A percentile compares a stretch with the other conserved stretches of the same genome.
Conservation (phyloP, 495 filamentous ascomycete species). For the Aspergillus baeticus region DNA sequence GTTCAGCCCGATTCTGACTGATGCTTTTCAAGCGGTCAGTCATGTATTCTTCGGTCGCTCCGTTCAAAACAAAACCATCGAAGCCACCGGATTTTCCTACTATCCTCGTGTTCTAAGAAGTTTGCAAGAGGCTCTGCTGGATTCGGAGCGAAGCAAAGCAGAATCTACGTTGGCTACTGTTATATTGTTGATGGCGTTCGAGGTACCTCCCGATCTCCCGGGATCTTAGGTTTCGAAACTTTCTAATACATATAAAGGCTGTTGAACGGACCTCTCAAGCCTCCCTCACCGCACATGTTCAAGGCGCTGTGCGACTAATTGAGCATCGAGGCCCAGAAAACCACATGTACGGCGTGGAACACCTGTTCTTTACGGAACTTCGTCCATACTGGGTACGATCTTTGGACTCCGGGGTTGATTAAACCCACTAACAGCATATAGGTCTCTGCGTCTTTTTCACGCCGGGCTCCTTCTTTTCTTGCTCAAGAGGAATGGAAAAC, state of each 20-base stretch:
- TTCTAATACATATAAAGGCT: constrained; percentile 28
- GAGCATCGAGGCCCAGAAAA: constrained; percentile 47
- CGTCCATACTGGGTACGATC: constrained; percentile 44
- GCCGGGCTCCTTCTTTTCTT: constrained; percentile 36
- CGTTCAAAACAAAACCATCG: constrained; percentile 36
- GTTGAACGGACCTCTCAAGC: constrained; percentile 41
- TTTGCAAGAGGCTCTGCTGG: constrained; percentile 40
- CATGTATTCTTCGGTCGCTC: constrained; percentile 44
- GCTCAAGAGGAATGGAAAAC: constrained; percentile 44
- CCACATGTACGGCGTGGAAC: constrained; percentile 46
- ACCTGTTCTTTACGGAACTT: constrained; percentile 43
- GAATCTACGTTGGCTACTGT: constrained; percentile 46
- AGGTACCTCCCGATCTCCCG: constrained; percentile 22
- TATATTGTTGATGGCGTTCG: constrained; percentile 43
- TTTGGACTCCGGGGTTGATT: background rate
- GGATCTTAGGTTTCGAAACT: background rate
- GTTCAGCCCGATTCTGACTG: constrained; percentile 42
- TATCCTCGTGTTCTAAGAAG: constrained; percentile 41
- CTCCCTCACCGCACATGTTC: constrained; percentile 39
- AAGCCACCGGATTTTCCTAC: constrained; percentile 35
- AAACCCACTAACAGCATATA: constrained; percentile 3
- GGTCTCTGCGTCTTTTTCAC: constrained; percentile 36
- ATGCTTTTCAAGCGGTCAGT: constrained; percentile 43
- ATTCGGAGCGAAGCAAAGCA: constrained; percentile 42
- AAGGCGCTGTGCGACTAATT: constrained; percentile 41